Evolutionary conservation across 2,329 filamentous ascomycete genomes (phyloP).

Genomic region (Aspergillus clavatus): DNA sequence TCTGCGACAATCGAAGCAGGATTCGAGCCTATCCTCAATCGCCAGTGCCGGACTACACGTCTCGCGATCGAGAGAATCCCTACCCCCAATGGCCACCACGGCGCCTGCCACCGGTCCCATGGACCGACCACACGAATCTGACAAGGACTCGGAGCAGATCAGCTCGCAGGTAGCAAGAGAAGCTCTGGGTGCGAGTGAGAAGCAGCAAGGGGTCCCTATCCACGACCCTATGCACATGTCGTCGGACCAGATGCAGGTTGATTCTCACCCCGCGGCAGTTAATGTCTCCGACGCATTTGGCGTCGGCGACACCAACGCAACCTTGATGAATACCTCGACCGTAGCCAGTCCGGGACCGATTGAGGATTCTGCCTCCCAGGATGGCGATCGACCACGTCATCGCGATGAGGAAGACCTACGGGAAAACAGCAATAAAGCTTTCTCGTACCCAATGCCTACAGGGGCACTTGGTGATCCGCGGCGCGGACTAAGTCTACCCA

Average conservation of each 20-base stretch:
- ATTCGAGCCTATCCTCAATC: slow-evolving; percentile 38
- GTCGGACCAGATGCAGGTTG: slow-evolving; percentile 43
- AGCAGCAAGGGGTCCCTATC: slow-evolving; percentile 34
- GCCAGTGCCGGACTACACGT: slow-evolving; percentile 42
- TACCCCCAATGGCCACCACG: slow-evolving; percentile 42
- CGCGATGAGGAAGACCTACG: slow-evolving; percentile 36
- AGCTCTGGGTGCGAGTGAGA: slow-evolving; percentile 36
- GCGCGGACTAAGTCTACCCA: slow-evolving; percentile 56
- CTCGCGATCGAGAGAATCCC: slow-evolving; percentile 33
- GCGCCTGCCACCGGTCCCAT: slow-evolving; percentile 53
- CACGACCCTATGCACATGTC: slow-evolving; percentile 48
- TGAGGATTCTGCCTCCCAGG: slow-evolving; percentile 40
- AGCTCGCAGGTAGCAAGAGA: slow-evolving; percentile 41
- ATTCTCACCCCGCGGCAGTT: slow-evolving; percentile 49
- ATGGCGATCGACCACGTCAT: slow-evolving; percentile 39
- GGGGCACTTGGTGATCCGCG: slow-evolving; percentile 46
- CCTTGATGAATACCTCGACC: slow-evolving; percentile 48
- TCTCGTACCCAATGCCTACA: slow-evolving; percentile 61
- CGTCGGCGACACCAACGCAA: slow-evolving; percentile 48
- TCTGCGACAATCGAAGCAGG: slow-evolving; percentile 34
- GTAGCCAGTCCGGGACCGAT: slow-evolving; percentile 46
- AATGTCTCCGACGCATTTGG: slow-evolving; percentile 47
- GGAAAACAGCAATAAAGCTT: slow-evolving; percentile 49
- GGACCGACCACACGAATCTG: slow-evolving; percentile 29
- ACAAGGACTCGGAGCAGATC: slow-evolving; percentile 30